Conservation (phyloP, 164 flowering plant genomes). For the Sedum album region DNA sequence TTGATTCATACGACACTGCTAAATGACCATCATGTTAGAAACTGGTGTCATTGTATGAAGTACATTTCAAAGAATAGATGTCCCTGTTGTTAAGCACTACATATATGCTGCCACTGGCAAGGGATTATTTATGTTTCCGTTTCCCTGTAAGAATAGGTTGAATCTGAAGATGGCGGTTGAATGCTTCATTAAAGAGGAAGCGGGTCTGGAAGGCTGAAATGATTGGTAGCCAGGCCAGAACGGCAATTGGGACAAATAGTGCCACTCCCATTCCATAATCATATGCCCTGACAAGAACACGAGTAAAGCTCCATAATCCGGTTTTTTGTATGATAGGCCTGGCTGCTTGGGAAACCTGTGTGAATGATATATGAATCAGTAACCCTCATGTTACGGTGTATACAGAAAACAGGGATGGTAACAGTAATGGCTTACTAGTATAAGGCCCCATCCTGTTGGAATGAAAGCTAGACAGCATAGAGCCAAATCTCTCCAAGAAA, state of each 20-base stretch:
- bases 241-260: constrained; percentile 71
- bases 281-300: constrained; percentile 61
- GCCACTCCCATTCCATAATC: constrained; percentile 89
- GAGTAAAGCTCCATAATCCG: constrained; percentile 59
- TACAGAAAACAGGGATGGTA: background rate
- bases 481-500: constrained; percentile 65
- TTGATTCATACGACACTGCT: no score
- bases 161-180: constrained; percentile 71
- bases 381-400: background rate
- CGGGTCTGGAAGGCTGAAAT: constrained; percentile 86
- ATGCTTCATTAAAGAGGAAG: constrained; percentile 92
- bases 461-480: constrained; percentile 77
- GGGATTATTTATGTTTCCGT: constrained; percentile 29
- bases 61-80: background rate
- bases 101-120: background rate
- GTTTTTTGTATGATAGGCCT: constrained; percentile 55
- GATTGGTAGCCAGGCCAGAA: constrained; percentile 80
- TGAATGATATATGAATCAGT: background rate
- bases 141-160: constrained; percentile 72
- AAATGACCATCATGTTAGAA: background rate
- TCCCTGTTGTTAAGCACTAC: background rate
- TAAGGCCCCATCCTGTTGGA: constrained; percentile 95
- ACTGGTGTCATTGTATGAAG: background rate
- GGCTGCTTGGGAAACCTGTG: constrained; percentile 74
- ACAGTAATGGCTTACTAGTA: constrained; percentile 45